Evolutionary conservation across 495 filamentous ascomycete genomes (phyloP), one percentile per base, ranked within the genome.

Genomic region (Acidomyces sp.): DNA sequence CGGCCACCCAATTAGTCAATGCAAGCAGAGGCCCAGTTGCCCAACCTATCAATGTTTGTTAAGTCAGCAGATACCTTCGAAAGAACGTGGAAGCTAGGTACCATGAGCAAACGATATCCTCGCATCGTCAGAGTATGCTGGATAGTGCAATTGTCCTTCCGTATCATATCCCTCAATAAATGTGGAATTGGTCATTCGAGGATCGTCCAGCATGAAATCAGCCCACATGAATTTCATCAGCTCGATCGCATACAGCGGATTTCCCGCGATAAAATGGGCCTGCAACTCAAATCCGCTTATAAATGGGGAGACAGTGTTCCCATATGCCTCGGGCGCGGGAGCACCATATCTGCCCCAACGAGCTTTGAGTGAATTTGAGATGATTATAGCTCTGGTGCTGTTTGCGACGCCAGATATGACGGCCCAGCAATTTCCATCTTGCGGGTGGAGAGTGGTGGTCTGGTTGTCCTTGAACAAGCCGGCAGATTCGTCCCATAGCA

Each of bases 51-150:
- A n/a, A n/a, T n/a, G n/a, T n/a, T n/a, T n/a, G n/a, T n/a, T n/a
- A n/a, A n/a, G n/a, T n/a, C n/a, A n/a, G n/a, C n/a, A n/a, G n/a
- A n/a, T n/a, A n/a, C n/a, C n/a, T n/a, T n/a, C n/a, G n/a, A n/a
- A n/a, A n/a, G n/a, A n/a, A n/a, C n/a, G n/a, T n/a, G n/a, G n/a
- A n/a, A n/a, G n/a, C n/a, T n/a, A n/a, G n/a, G n/a, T n/a, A n/a
- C n/a, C 51, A 43, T 71, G 55, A 2, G 50, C 29, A 31, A 56
- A 54, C 11, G 38, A 46, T 13, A 58, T 48, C 3, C 46, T 41
- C 7, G 42, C 46, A 41, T 50, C 42, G 19, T 50, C 24, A 1
- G n/a, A 16, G 36, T 58, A 58, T 13, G 43, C 41, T 11, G 39
- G 33, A 34, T 58, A 58, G 22, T 48, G 49, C 12, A 56, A 49